phyloP scores from a whole-genome alignment of 192 early-diverging fungal genomes.

The Coemansia sp. region DNA sequence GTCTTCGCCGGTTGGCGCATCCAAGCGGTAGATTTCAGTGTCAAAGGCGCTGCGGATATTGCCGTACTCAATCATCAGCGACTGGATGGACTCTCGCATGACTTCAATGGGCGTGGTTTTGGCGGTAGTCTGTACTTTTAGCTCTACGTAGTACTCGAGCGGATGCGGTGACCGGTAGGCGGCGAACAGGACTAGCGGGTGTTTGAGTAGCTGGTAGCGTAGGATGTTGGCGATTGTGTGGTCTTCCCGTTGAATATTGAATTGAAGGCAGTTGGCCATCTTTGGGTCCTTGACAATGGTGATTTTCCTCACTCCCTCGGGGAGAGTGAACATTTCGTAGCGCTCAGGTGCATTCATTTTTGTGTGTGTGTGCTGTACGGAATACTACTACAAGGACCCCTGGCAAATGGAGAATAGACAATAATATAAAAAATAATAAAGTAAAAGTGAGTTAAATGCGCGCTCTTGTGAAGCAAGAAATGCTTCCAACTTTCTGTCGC shows the following conservation, averaged over 20 bases:
- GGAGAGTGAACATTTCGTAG: slow-evolving; percentile 80
- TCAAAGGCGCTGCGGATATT: slow-evolving; percentile 87
- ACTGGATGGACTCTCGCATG: slow-evolving; percentile 75
- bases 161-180: slow-evolving; percentile 98
- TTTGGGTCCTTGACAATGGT: slow-evolving; percentile 85
- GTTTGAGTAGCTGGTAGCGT: slow-evolving; percentile 86
- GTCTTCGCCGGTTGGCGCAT: slow-evolving; percentile 20
- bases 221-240: slow-evolving; percentile 97
- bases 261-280: slow-evolving; percentile 92
- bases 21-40: slow-evolving; percentile 50
- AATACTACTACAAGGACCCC: not conserved
- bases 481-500: not conserved
- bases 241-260: slow-evolving; percentile 93
- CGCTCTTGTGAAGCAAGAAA: not conserved
- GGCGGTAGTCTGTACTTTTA: slow-evolving; percentile 92
- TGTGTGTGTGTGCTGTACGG: not conserved
- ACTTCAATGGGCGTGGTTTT: slow-evolving; percentile 86
- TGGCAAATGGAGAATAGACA: not conserved
- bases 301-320: slow-evolving; percentile 79
- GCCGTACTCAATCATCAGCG: slow-evolving; percentile 76
- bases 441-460: slow-evolving; percentile 1
- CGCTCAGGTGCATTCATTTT: slow-evolving; percentile 87
- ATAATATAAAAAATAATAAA: not conserved
- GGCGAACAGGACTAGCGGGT: slow-evolving; percentile 93
- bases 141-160: slow-evolving; percentile 85